Percentiles rank a stretch among this genome's conserved stretches.
Evolutionary conservation across 306 rosid genomes (phyloP).

Genomic region (Potentilla sterilis): DNA sequence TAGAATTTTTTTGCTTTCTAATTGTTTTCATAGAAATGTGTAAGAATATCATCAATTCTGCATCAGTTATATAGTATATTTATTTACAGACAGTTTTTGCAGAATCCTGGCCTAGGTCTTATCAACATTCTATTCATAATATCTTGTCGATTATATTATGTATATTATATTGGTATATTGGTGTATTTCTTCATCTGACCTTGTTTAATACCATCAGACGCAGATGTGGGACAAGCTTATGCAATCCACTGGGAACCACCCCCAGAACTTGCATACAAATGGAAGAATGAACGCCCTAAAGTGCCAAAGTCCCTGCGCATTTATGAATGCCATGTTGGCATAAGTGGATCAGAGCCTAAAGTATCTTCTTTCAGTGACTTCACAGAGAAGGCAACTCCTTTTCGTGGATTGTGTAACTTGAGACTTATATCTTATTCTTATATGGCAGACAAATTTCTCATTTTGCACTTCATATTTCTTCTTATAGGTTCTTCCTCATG

Average conservation of each 20-base stretch:
- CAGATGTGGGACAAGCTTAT: slow-evolving; percentile 70
- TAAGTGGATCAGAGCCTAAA: slow-evolving; percentile 85
- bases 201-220: slow-evolving; percentile 39
- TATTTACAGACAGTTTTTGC: not conserved
- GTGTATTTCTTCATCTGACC: slow-evolving; percentile 16
- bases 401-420: not conserved
- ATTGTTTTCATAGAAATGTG: not conserved
- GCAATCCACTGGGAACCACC: slow-evolving; percentile 99
- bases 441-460: slow-evolving; percentile 15
- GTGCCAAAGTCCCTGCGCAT: slow-evolving; percentile 69
- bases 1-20: slow-evolving; percentile 6
- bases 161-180: not conserved
- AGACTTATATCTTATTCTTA: slow-evolving; percentile 16
- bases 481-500: slow-evolving; percentile 81
- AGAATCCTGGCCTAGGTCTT: not conserved
- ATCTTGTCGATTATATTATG: not conserved
- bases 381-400: slow-evolving; percentile 50
- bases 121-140: not conserved
- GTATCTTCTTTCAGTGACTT: slow-evolving; percentile 79
- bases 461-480: slow-evolving; percentile 25
- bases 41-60: not conserved
- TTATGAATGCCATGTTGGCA: slow-evolving; percentile 96
- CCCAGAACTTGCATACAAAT: slow-evolving; percentile 71
- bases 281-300: slow-evolving; percentile 66
- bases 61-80: not conserved